Base-by-base conservation (phyloP, 2,329 filamentous ascomycete species). In the Talaromyces sp. region DNA sequence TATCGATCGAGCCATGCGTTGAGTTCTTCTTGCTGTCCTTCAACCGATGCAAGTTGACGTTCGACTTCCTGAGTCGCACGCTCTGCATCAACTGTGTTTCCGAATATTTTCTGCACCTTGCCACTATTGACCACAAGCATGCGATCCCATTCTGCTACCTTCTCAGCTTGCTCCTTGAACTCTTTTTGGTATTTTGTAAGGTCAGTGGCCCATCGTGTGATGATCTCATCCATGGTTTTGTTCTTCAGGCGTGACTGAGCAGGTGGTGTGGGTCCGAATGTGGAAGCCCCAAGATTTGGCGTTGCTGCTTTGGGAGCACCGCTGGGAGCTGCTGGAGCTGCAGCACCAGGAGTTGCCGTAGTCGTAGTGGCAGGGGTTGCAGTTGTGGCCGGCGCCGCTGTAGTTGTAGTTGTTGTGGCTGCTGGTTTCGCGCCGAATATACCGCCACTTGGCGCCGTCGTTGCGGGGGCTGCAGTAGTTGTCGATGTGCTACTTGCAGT, bases 171-270 rank as follows among this genome's bases (percentile, higher is more conserved):
- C 39, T 90, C 86, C 75, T 96, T 93, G 81, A 98, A 99, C 66
- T 96, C 92, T 76, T 97, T 96, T 74, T 98, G 94, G 74, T 99
- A 97, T 74, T 96, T 96, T 62, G 93, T 90, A 59, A 99, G 83
- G 74, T 98, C 95, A 0, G 93, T 92, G 1, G 95, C 95, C 95
- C 95, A 99, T 37, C 93, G 89, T 3, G 92, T 97, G 69, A 99
- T 93, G 69, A 99, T 97, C 76, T 99, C 95, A 74, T 99, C 95
- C 91, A 99, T 97, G 0, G 94, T 97, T 81, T 97, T 98, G 79
- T 97, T 97, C 83, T 97, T 97, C 43, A 99, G 84, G 33, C 95
- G 90, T 3, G 94, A 95, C 72, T 96, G 88, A 1, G 84, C 80
- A 65, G 93, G 89, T 16, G 95, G 94, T 2, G 89, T 83, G 1